Evolutionary conservation across 164 flowering plant genomes (phyloP).

Genomic region (Stephania cephalantha): DNA sequence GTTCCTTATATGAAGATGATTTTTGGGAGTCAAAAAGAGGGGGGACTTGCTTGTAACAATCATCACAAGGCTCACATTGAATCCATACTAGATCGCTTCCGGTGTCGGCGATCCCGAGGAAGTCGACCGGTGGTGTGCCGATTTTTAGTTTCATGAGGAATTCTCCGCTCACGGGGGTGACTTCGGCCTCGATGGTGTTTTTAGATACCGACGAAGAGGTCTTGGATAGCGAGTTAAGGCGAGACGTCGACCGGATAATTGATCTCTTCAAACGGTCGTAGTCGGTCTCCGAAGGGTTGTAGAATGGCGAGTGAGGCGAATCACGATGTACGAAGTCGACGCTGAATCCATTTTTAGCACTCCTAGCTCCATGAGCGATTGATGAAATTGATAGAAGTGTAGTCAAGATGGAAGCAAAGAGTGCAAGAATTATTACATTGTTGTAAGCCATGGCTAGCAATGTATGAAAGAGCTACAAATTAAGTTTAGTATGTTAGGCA

Average conservation of each 20-base stretch:
- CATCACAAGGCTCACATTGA: constrained; percentile 32
- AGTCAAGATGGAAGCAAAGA: background rate
- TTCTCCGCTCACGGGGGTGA: constrained; percentile 8
- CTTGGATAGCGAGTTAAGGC: constrained; percentile 7
- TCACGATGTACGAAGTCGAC: constrained; percentile 36
- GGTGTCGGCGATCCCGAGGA: constrained; percentile 22
- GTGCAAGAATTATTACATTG: background rate
- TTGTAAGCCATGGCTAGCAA: background rate
- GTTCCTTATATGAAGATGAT: constrained; percentile 30
- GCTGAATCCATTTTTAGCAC: constrained; percentile 20
- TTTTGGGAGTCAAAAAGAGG: constrained; percentile 27
- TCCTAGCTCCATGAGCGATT: background rate
- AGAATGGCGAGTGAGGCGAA: constrained; percentile 31
- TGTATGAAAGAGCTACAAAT: background rate
- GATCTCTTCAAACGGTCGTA: constrained; percentile 16
- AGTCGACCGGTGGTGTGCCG: constrained; percentile 19
- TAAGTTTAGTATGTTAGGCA: too few relatives aligned
- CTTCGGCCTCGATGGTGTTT: background rate
- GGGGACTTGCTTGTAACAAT: constrained; percentile 20
- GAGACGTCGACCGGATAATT: constrained; percentile 21
- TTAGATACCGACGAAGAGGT: background rate
- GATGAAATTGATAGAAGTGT: background rate
- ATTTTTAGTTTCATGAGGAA: constrained; percentile 23
- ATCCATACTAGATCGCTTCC: constrained; percentile 40
- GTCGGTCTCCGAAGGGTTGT: constrained; percentile 17